A percentile compares a stretch with the other conserved stretches of the same genome.
These are phyloP conservation scores for Chenopodium suecicum DNA, from an alignment of 148 eudicot genomes.

Conservation along the genomic window DNA sequence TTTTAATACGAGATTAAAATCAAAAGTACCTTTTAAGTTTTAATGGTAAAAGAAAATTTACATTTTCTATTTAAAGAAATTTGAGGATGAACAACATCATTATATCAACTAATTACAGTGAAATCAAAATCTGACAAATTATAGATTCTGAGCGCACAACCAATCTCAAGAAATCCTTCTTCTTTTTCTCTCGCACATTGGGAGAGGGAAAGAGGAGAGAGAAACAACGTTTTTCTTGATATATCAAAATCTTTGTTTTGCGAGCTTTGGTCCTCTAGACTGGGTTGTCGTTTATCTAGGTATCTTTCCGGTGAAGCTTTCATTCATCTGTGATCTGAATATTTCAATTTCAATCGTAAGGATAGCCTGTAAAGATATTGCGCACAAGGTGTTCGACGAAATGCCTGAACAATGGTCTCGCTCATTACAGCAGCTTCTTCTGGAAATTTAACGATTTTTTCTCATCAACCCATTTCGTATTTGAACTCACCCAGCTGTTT, in stretches of 20 bases:
- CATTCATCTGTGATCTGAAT: slow-evolving; percentile 24
- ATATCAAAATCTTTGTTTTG: too few species aligned
- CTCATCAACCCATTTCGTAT: slow-evolving; percentile 24
- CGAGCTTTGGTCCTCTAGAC: not conserved
- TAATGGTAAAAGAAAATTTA: too few species aligned
- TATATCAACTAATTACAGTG: too few species aligned
- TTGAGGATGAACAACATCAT: too few species aligned
- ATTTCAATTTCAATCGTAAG: too few species aligned
- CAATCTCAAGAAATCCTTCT: not conserved
- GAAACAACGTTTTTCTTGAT: too few species aligned
- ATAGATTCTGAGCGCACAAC: slow-evolving; percentile 5
- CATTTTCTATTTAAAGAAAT: too few species aligned
- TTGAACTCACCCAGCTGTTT: slow-evolving; percentile 32
- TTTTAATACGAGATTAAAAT: too few species aligned
- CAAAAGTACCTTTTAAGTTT: too few species aligned
- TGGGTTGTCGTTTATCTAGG: slow-evolving; percentile 12
- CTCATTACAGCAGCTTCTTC: slow-evolving; percentile 31
- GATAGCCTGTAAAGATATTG: not conserved
- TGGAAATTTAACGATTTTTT: not conserved
- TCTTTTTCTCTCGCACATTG: not conserved
- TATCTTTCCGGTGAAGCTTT: slow-evolving; percentile 7
- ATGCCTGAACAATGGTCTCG: slow-evolving; percentile 80
- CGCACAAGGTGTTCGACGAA: slow-evolving; percentile 60
- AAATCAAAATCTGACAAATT: not conserved
- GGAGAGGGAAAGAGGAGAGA: not conserved